Percentiles rank a stretch among this genome's conserved stretches.
Conservation (phyloP, 768 basidiomycete genomes). For the Lentinula detonsa region DNA sequence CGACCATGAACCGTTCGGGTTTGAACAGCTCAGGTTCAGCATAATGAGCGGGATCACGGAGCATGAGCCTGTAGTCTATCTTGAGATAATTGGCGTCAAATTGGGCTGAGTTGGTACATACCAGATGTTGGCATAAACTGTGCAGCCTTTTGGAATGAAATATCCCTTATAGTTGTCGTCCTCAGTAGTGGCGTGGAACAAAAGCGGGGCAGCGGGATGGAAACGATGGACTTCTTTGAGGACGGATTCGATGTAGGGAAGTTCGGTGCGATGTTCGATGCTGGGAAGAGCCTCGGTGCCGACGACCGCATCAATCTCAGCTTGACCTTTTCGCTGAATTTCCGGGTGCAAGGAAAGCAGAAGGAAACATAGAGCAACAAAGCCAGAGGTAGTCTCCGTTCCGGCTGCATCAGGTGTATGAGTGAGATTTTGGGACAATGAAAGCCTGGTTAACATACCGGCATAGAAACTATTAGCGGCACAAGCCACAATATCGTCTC, state of each 20-base stretch:
- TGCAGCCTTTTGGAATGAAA: conserved; percentile 28
- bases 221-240: conserved; percentile 8
- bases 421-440: background rate
- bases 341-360: conserved; percentile 11
- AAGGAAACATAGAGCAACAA: background rate
- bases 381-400: conserved; percentile 16
- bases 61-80: conserved; percentile 10
- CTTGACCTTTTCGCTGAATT: conserved; percentile 13
- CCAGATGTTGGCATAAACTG: conserved; percentile 15
- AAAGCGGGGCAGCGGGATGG: conserved; percentile 6
- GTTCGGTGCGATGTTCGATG: conserved; percentile 10
- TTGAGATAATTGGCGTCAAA: background rate
- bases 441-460: background rate
- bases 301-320: conserved; percentile 14
- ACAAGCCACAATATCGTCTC: background rate
- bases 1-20: conserved; percentile 9
- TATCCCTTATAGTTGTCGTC: conserved; percentile 31
- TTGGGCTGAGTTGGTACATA: background rate
- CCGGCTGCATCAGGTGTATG: conserved; percentile 11
- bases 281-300: conserved; percentile 11
- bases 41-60: conserved; percentile 8
- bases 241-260: conserved; percentile 14
- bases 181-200: conserved; percentile 10
- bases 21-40: conserved; percentile 10
- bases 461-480: background rate